These are phyloP conservation scores for Metarhizium brunneum DNA, from an alignment of 2,329 filamentous ascomycete species.

Conservation along the genomic window DNA sequence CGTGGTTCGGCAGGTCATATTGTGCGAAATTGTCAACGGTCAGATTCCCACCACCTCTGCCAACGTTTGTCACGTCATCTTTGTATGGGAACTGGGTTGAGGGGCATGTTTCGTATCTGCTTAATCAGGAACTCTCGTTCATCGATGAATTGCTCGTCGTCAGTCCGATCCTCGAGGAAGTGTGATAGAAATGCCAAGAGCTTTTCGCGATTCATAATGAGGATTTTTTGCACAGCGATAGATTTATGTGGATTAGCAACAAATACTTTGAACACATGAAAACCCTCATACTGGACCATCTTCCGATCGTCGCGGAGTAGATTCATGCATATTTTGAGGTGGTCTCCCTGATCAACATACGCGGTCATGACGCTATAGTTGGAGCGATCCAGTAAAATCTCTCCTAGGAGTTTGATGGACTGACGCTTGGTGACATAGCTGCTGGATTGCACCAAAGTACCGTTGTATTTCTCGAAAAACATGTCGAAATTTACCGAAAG, in stretches of 20 bases:
- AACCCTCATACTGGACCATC: slow-evolving; percentile 99
- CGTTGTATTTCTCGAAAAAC: slow-evolving; percentile 90
- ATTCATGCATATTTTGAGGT: slow-evolving; percentile 98
- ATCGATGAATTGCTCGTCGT: slow-evolving; percentile 97
- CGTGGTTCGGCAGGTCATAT: neutral
- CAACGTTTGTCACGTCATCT: slow-evolving; percentile 20
- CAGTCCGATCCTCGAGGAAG: slow-evolving; percentile 89
- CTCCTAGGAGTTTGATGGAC: slow-evolving; percentile 92
- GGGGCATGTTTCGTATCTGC: slow-evolving; percentile 68
- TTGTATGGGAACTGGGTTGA: slow-evolving; percentile 44
- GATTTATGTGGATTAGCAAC: slow-evolving; percentile 98
- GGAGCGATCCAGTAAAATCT: slow-evolving; percentile 86
- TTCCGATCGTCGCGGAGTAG: slow-evolving; percentile 88
- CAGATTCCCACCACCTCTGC: neutral
- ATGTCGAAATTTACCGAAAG: slow-evolving; percentile 82
- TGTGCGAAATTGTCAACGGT: no score
- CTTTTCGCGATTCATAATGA: slow-evolving; percentile 92
- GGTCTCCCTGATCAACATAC: slow-evolving; percentile 90
- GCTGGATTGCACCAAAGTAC: slow-evolving; percentile 76
- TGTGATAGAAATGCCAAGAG: slow-evolving; percentile 80
- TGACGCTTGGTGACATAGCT: slow-evolving; percentile 97
- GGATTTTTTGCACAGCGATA: slow-evolving; percentile 86
- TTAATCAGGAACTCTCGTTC: slow-evolving; percentile 96
- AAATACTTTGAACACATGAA: slow-evolving; percentile 99
- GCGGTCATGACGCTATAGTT: slow-evolving; percentile 98